Conservation (phyloP, 345 rosid genomes). For the Sapria himalayana region DNA sequence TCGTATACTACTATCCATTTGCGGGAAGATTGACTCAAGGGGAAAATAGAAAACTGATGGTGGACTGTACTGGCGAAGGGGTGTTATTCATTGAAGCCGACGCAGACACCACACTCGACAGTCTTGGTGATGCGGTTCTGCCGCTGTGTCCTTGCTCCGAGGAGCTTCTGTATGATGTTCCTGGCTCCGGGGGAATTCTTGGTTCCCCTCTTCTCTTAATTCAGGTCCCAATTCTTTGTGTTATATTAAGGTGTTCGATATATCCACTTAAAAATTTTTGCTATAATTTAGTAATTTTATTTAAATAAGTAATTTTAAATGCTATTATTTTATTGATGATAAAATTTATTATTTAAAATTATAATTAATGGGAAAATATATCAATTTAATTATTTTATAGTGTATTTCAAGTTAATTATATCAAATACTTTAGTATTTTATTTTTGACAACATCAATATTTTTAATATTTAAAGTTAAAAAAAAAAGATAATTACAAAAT, state of each 20-base stretch:
- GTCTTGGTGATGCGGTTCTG: conserved; percentile 1
- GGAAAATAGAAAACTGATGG: conserved; percentile 3
- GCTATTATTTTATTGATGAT: too few species aligned
- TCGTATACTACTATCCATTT: conserved; percentile 9
- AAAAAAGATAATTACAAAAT: too few species aligned
- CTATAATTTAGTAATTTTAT: too few species aligned
- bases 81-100: conserved; percentile 10
- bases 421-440: too few species aligned
- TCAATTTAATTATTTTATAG: too few species aligned
- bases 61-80: conserved; percentile 9
- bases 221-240: conserved; percentile 5
- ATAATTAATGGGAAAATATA: too few species aligned
- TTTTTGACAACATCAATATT: too few species aligned
- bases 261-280: not conserved
- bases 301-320: too few species aligned
- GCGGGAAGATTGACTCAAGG: conserved; percentile 7
- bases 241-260: not conserved
- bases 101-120: conserved; percentile 7
- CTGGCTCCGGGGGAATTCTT: conserved; percentile 4
- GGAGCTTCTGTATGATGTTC: conserved; percentile 7
- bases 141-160: conserved; percentile 8
- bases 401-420: too few species aligned
- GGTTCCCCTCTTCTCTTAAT: conserved; percentile 7
- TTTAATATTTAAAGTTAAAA: too few species aligned
- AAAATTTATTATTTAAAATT: too few species aligned